These are phyloP conservation scores for Guadua angustifolia DNA, from an alignment of 176 grass and related monocot species.

Conservation along the genomic window DNA sequence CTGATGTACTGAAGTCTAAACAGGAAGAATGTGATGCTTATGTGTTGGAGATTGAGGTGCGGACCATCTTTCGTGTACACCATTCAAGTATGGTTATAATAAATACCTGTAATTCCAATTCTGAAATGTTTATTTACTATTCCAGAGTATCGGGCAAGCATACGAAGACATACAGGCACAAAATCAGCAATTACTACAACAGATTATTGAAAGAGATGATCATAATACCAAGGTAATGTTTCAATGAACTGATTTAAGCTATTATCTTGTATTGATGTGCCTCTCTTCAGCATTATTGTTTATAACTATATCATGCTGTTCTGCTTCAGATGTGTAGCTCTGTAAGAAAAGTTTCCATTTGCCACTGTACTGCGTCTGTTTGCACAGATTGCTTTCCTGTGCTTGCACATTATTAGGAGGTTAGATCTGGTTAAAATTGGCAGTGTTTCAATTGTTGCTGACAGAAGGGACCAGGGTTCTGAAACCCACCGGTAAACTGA, in stretches of 20 bases:
- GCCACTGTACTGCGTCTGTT: not conserved
- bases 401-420: not conserved
- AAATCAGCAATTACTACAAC: slow-evolving; percentile 90
- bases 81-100: slow-evolving; percentile 21
- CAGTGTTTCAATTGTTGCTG: not conserved
- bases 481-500: not conserved
- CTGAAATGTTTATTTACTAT: slow-evolving; percentile 33
- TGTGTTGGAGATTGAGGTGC: slow-evolving; percentile 86
- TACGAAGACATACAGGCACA: slow-evolving; percentile 89
- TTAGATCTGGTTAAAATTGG: slow-evolving; percentile 5
- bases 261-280: slow-evolving; percentile 9
- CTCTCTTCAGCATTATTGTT: not conserved
- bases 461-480: not conserved
- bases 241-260: slow-evolving; percentile 26
- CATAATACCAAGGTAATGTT: slow-evolving; percentile 84
- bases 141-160: slow-evolving; percentile 88
- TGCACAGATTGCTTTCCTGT: not conserved
- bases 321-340: not conserved
- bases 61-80: slow-evolving; percentile 29
- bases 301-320: not conserved
- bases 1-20: slow-evolving; percentile 76
- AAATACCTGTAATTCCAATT: slow-evolving; percentile 28
- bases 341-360: not conserved
- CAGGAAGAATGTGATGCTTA: slow-evolving; percentile 84
- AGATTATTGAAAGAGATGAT: slow-evolving; percentile 97